These are phyloP conservation scores for Pythium catenulatum DNA, from an alignment of 352 stramenopile genomes.

Conservation along the genomic window DNA sequence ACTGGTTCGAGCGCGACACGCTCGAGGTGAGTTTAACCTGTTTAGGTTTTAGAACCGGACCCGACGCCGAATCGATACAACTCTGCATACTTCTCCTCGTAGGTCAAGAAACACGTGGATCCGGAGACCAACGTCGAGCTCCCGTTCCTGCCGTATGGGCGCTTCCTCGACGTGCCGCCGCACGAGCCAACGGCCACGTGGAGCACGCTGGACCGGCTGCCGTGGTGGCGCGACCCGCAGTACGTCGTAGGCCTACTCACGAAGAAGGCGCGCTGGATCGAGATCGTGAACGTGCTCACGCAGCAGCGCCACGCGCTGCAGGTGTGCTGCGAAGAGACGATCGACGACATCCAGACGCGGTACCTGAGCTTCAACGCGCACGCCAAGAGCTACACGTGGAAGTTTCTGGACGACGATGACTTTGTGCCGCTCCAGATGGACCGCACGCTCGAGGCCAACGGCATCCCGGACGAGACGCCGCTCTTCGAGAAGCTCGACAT, in stretches of 20 bases:
- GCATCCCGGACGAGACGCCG: slow-evolving; percentile 88
- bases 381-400: slow-evolving; percentile 96
- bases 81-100: background rate
- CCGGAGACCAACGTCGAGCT: slow-evolving; percentile 83
- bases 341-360: slow-evolving; percentile 92
- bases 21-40: too few species aligned
- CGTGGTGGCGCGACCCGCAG: slow-evolving; percentile 93
- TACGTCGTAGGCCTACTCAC: slow-evolving; percentile 89
- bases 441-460: slow-evolving; percentile 92
- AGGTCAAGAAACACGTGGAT: slow-evolving; percentile 92
- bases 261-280: slow-evolving; percentile 81
- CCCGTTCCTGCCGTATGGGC: slow-evolving; percentile 90
- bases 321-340: slow-evolving; percentile 93
- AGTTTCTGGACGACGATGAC: slow-evolving; percentile 88
- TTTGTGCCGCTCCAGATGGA: slow-evolving; percentile 95
- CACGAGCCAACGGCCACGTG: slow-evolving; percentile 86
- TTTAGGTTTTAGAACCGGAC: too few species aligned
- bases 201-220: slow-evolving; percentile 82
- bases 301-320: slow-evolving; percentile 90
- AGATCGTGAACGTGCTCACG: slow-evolving; percentile 95
- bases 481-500: slow-evolving; percentile 93
- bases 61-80: too few species aligned
- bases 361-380: slow-evolving; percentile 94
- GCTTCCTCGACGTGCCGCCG: slow-evolving; percentile 93
- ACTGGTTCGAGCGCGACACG: slow-evolving; percentile 94